Conservation (phyloP, 2,329 filamentous ascomycete species). For the Colletotrichum tropicicola region DNA sequence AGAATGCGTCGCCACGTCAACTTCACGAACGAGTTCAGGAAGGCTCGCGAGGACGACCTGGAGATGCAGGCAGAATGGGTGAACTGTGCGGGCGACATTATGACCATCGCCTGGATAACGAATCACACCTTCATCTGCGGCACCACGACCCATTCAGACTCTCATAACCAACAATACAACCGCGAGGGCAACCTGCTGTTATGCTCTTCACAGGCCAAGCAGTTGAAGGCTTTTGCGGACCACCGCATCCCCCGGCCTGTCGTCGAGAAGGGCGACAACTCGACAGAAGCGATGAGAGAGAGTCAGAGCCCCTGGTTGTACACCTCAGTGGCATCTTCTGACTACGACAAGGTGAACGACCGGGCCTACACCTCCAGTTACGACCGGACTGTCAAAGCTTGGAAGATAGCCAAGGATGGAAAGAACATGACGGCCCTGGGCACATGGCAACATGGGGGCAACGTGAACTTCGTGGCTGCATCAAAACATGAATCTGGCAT, state of each 20-base stretch:
- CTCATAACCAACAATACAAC: slow-evolving; percentile 73
- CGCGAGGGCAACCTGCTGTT: slow-evolving; percentile 69
- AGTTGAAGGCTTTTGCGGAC: slow-evolving; percentile 60
- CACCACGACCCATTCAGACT: slow-evolving; percentile 69
- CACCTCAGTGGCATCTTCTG: slow-evolving; percentile 69
- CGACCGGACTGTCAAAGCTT: slow-evolving; percentile 68
- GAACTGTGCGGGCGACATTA: slow-evolving; percentile 69
- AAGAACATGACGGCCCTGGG: slow-evolving; percentile 52
- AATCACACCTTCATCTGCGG: slow-evolving; percentile 66
- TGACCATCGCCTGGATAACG: slow-evolving; percentile 66
- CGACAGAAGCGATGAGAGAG: slow-evolving; percentile 63
- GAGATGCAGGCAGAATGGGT: slow-evolving; percentile 63
- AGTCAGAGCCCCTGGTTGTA: slow-evolving; percentile 72
- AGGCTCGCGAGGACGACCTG: slow-evolving; percentile 60
- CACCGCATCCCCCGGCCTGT: slow-evolving; percentile 65
- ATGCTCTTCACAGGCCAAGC: slow-evolving; percentile 55
- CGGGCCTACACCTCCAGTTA: slow-evolving; percentile 69
- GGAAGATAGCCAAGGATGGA: slow-evolving; percentile 53
- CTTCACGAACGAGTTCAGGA: slow-evolving; percentile 54
- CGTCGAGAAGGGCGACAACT: slow-evolving; percentile 63
- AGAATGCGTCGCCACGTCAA: slow-evolving; percentile 51
- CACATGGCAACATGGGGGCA: slow-evolving; percentile 65
- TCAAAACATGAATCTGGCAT: slow-evolving; percentile 57
- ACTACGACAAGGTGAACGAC: slow-evolving; percentile 56
- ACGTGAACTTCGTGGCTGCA: slow-evolving; percentile 70